Evolutionary conservation across 495 filamentous ascomycete genomes (phyloP).

Genomic region (Aspergillus leporis): DNA sequence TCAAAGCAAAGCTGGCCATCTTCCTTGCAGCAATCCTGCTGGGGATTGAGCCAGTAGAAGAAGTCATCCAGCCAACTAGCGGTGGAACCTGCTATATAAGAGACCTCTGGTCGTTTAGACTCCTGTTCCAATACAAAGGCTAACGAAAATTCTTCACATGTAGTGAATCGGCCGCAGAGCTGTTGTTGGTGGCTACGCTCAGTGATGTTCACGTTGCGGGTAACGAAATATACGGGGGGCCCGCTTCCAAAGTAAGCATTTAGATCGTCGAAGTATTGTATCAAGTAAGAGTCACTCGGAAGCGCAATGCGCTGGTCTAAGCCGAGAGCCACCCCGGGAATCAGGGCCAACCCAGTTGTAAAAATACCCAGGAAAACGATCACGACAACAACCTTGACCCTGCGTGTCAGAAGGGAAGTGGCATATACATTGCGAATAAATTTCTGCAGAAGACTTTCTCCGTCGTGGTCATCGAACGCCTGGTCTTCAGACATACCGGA

Average conservation of each 20-base stretch:
- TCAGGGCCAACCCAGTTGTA: conserved; percentile 75
- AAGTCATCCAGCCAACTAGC: conserved; percentile 98
- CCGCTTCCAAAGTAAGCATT: conserved; percentile 89
- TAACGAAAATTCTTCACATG: conserved; percentile 79
- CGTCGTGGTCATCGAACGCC: conserved; percentile 62
- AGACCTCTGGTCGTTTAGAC: conserved; percentile 83
- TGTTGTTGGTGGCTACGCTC: conserved; percentile 72
- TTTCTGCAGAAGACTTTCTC: conserved; percentile 72
- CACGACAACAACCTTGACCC: conserved; percentile 72
- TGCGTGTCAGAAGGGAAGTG: conserved; percentile 73
- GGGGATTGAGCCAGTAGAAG: conserved; percentile 92
- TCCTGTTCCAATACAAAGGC: conserved; percentile 90
- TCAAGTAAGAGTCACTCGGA: conserved; percentile 88
- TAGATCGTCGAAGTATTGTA: conserved; percentile 92
- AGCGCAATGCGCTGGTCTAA: conserved; percentile 93
- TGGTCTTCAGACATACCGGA: conserved; percentile 51
- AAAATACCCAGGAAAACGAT: conserved; percentile 86
- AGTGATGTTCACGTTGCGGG: conserved; percentile 75
- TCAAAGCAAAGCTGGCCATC: conserved; percentile 73
- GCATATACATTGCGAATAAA: conserved; percentile 92
- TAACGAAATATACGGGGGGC: conserved; percentile 96
- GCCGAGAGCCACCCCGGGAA: conserved; percentile 82
- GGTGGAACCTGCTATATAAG: conserved; percentile 87
- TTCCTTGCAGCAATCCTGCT: conserved; percentile 75
- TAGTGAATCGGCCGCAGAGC: conserved; percentile 87